Evolutionary conservation across 202 grass and related monocot genomes (phyloP), one percentile per base, ranked within the genome.

Genomic region (Setaria italica): DNA sequence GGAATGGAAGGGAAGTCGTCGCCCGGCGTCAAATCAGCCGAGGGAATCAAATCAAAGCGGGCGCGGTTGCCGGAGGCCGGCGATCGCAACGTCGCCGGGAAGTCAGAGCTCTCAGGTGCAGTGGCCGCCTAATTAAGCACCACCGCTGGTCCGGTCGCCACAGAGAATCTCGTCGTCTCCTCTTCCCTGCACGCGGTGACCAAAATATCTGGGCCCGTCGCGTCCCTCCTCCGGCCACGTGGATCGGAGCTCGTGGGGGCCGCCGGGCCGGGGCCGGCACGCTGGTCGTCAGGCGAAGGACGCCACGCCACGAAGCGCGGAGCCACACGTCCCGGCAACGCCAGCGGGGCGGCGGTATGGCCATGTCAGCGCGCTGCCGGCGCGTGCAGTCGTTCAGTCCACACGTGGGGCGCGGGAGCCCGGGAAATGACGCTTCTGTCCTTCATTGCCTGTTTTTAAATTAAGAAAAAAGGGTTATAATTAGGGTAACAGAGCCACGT

Each of bases 301-400:
- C 21, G 30, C 57, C 56, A 64, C 54, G 55, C 33, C 56, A 64
- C 54, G 55, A 20, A 4, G 20, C 14, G 29, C 14, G 32, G 35
- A 35, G 57, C 60, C 78, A 68, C 70, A 59, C 5, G 32, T 72
- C n/a, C 30, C 9, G 84, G 42, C 20, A 1, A 63, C 17, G 32
- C 75, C 84, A 79, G 54, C 54, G 12, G 5, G 30, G 79, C 57
- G 35, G 34, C 34, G 35, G 59, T 2, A 29, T 17, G 25, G 48
- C 70, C 70, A 68, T 4, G 59, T 86, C 77, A 56, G 77, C 84
- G 48, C 20, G 29, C 81, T 7, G 51, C 51, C 51, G 15, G 15
- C 51, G 12, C 9, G 56, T 16, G 20, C 8, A 10, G 39, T 9
- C 1, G 45, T 25, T 47, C n/a, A 25, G n/a, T 60, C 9, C 57